Conservation (phyloP, 352 stramenopile species). For the Phytophthora syringae region DNA sequence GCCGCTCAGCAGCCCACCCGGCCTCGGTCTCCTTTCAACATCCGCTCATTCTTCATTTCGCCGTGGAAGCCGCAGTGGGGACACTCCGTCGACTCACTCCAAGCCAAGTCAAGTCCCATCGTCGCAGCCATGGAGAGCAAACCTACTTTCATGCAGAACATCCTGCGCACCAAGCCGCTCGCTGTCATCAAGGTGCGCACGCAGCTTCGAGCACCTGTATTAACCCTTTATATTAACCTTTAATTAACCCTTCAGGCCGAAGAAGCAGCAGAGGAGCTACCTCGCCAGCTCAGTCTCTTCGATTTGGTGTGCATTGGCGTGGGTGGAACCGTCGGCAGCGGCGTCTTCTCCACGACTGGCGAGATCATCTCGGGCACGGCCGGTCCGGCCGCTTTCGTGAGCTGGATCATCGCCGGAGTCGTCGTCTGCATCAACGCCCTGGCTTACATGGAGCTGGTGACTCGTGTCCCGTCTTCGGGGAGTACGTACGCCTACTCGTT, state of each 20-base stretch:
- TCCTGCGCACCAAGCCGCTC: constrained; percentile 80
- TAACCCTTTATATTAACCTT: too few relatives aligned
- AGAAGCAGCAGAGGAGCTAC: constrained; percentile 73
- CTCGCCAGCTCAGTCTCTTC: constrained; percentile 79
- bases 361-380: constrained; percentile 78
- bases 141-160: constrained; percentile 52
- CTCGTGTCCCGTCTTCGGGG: constrained; percentile 87
- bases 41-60: constrained; percentile 29
- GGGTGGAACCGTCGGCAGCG: constrained; percentile 90
- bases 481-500: constrained; percentile 94
- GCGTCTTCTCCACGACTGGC: constrained; percentile 91
- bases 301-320: constrained; percentile 93
- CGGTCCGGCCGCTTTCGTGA: constrained; percentile 83
- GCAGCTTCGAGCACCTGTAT: too few relatives aligned
- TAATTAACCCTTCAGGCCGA: constrained; percentile 38
- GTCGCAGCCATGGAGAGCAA: constrained; percentile 34
- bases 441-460: constrained; percentile 92
- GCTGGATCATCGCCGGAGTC: constrained; percentile 81
- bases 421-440: constrained; percentile 85
- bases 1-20: constrained; percentile 9
- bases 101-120: neutral
- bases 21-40: constrained; percentile 2
- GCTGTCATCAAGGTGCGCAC: constrained; percentile 57
- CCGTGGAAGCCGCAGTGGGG: constrained; percentile 21
- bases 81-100: neutral